phyloP scores from a whole-genome alignment of 208 protist species.

The Wallacemonas rigidus region DNA sequence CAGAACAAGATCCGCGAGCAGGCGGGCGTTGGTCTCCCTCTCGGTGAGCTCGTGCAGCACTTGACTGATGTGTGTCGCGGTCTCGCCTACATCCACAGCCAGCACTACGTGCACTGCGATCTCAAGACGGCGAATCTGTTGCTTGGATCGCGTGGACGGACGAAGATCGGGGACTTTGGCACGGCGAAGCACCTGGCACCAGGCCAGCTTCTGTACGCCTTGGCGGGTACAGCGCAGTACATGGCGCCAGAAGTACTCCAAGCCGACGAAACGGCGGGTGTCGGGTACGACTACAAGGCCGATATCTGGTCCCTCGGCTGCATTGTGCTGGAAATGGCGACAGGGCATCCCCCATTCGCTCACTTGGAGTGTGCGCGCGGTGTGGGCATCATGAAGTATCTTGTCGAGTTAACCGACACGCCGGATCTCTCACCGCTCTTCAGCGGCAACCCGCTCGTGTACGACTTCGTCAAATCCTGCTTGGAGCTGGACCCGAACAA shows the following conservation, averaged over 20 bases:
- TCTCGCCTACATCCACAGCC: constrained; percentile 87
- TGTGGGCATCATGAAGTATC: constrained; percentile 86
- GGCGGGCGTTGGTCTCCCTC: constrained; percentile 55
- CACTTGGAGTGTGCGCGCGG: constrained; percentile 69
- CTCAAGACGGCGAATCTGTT: constrained; percentile 93
- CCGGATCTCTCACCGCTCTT: constrained; percentile 80
- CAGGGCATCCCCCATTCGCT: constrained; percentile 72
- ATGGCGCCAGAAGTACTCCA: constrained; percentile 93
- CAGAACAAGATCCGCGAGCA: constrained; percentile 71
- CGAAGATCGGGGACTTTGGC: constrained; percentile 96
- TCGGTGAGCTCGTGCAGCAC: constrained; percentile 75
- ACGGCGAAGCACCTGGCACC: constrained; percentile 83
- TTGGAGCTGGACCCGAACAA: constrained; percentile 68
- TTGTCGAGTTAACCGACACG: constrained; percentile 70
- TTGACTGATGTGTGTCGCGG: constrained; percentile 82
- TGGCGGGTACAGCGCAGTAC: constrained; percentile 89
- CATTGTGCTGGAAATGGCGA: constrained; percentile 89
- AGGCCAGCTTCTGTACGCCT: constrained; percentile 74
- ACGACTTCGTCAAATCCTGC: constrained; percentile 79
- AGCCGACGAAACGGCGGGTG: constrained; percentile 42
- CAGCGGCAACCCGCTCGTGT: constrained; percentile 63
- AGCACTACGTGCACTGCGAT: constrained; percentile 89
- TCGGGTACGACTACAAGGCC: constrained; percentile 86
- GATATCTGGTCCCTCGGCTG: constrained; percentile 92
- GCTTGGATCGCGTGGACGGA: constrained; percentile 68